Percentiles rank a stretch among this genome's conserved stretches.
Conservation (phyloP, 495 filamentous ascomycete genomes). For the Bryoglossum gracile region DNA sequence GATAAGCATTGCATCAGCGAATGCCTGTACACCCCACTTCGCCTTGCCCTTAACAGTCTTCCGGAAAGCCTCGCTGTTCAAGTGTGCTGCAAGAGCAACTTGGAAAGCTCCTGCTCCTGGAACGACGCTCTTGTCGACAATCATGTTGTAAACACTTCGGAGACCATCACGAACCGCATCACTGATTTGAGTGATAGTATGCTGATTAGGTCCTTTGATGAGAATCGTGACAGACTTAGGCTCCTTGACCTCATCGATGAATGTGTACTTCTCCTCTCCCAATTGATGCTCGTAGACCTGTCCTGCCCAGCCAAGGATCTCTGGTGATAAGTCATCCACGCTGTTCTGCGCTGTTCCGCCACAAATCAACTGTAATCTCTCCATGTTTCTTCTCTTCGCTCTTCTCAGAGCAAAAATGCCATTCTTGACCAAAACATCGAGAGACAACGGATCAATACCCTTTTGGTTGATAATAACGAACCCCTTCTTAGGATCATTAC, state of each 20-base stretch:
- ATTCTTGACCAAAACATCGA: conserved; percentile 96
- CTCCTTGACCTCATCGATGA: conserved; percentile 97
- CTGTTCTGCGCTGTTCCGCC: conserved; percentile 90
- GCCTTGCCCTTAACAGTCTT: conserved; percentile 95
- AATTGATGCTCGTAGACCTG: conserved; percentile 95
- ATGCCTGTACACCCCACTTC: conserved; percentile 88
- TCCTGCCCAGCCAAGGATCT: conserved; percentile 92
- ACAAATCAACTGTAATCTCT: conserved; percentile 88
- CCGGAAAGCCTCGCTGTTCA: conserved; percentile 71
- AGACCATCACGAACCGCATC: conserved; percentile 97
- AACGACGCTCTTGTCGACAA: conserved; percentile 90
- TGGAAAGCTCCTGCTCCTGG: conserved; percentile 96
- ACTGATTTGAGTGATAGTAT: conserved; percentile 93
- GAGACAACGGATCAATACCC: conserved; percentile 91
- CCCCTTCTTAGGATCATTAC: conserved; percentile 85
- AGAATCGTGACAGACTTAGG: conserved; percentile 97
- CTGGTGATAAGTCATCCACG: conserved; percentile 84
- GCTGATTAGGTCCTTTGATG: conserved; percentile 94
- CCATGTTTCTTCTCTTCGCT: conserved; percentile 98
- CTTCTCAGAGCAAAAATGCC: conserved; percentile 89
- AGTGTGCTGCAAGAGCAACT: conserved; percentile 83
- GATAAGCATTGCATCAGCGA: conserved; percentile 85
- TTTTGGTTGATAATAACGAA: conserved; percentile 99
- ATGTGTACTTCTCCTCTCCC: conserved; percentile 98
- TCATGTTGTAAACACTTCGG: conserved; percentile 96